Conservation (phyloP, 2,329 filamentous ascomycete genomes). For the Westerdykella sp. region DNA sequence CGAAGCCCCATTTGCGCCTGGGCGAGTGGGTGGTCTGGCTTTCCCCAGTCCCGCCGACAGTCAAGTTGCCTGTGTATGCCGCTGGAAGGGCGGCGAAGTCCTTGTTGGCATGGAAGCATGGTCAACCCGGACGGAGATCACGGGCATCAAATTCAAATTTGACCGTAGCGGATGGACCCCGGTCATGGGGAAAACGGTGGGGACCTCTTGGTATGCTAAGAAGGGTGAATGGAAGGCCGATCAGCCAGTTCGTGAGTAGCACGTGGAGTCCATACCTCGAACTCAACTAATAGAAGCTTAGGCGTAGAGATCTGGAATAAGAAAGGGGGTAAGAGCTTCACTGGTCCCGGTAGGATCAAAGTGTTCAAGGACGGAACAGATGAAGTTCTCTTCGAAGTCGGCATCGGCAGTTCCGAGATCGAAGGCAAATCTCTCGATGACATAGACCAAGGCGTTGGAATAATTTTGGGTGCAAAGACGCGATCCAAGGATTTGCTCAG, state of each 20-base stretch:
- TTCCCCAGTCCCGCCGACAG: not conserved
- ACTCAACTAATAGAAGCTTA: no score
- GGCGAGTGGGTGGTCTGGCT: not conserved
- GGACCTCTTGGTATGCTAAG: not conserved
- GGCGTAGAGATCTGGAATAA: constrained; percentile 3
- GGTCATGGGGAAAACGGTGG: not conserved
- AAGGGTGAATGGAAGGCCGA: not conserved
- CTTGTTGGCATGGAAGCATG: constrained; percentile 2
- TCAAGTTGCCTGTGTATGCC: not conserved
- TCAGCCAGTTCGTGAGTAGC: not conserved
- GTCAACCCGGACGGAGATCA: constrained; percentile 1
- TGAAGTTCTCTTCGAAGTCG: constrained; percentile 1
- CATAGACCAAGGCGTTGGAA: not conserved
- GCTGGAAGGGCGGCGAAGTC: not conserved
- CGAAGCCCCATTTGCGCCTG: not conserved
- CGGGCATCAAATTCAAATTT: constrained; percentile 1
- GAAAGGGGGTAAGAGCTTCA: constrained; percentile 1
- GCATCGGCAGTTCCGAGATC: not conserved
- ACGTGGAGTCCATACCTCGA: no score
- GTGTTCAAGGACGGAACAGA: not conserved
- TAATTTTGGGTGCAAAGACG: constrained; percentile 1
- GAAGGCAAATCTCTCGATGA: not conserved
- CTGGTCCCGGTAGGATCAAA: constrained; percentile 1
- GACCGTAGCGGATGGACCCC: not conserved
- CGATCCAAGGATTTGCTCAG: not conserved